Evolutionary conservation across 2,329 filamentous ascomycete species (phyloP).

Genomic region (Aspergillus versicolor): DNA sequence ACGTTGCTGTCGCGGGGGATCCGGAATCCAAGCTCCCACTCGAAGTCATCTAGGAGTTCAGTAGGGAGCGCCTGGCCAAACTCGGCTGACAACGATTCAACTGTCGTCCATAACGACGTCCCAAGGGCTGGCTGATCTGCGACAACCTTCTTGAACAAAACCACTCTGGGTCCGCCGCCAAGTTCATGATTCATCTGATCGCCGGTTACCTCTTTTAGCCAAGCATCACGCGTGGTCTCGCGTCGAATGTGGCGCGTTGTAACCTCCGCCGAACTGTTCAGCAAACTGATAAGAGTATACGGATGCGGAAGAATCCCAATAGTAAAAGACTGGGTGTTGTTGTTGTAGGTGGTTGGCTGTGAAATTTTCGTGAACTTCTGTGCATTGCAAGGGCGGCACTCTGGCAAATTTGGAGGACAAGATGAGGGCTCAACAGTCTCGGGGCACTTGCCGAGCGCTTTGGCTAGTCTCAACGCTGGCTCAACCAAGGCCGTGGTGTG

Average conservation of each 20-base stretch:
- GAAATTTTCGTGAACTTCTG: conserved; percentile 64
- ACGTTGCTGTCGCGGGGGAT: conserved; percentile 58
- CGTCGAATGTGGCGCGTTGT: conserved; percentile 66
- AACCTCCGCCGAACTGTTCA: conserved; percentile 58
- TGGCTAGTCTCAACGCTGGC: conserved; percentile 70
- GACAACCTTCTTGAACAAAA: conserved; percentile 77
- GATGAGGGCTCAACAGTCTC: conserved; percentile 69
- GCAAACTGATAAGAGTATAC: conserved; percentile 73
- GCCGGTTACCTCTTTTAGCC: conserved; percentile 71
- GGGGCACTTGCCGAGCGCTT: conserved; percentile 73
- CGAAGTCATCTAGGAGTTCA: conserved; percentile 60
- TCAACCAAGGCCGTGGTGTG: conserved; percentile 72
- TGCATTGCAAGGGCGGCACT: conserved; percentile 72
- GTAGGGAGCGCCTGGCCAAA: conserved; percentile 55
- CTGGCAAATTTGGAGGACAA: conserved; percentile 77
- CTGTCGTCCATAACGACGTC: conserved; percentile 77
- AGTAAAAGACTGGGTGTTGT: conserved; percentile 71
- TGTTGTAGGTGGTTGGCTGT: conserved; percentile 68
- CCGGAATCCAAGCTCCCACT: conserved; percentile 87
- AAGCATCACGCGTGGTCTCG: conserved; percentile 71
- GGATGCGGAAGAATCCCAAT: conserved; percentile 90
- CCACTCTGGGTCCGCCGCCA: conserved; percentile 63
- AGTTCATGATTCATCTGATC: conserved; percentile 65
- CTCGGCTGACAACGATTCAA: conserved; percentile 56
- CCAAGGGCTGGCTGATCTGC: conserved; percentile 65